Evolutionary conservation across 768 basidiomycete genomes (phyloP).

Genomic region (Suillus cothurnatus): DNA sequence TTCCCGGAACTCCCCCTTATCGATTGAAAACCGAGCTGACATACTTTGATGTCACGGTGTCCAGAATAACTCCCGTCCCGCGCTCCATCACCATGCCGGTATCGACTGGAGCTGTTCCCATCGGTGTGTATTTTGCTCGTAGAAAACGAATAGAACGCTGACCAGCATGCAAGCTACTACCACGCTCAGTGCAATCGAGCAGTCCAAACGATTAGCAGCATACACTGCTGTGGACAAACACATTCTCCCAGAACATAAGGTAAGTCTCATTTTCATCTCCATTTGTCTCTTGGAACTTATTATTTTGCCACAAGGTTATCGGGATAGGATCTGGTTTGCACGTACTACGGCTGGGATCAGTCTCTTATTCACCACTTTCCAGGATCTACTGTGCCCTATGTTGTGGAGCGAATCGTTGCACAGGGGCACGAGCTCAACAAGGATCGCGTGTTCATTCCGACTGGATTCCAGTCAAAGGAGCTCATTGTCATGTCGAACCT

Average conservation of each 20-base stretch:
- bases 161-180: constrained; percentile 7
- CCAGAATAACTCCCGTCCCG: constrained; percentile 16
- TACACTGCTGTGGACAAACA: constrained; percentile 93
- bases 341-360: not conserved
- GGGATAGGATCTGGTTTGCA: constrained; percentile 80
- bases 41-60: not conserved
- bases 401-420: constrained; percentile 90
- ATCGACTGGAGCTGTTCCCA: constrained; percentile 2
- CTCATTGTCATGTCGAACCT: constrained; percentile 84
- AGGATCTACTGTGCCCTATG: constrained; percentile 95
- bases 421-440: constrained; percentile 79
- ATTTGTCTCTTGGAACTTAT: constrained; percentile 3
- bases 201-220: constrained; percentile 88
- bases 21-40: constrained; percentile 8
- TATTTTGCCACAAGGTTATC: constrained; percentile 56
- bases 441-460: constrained; percentile 86
- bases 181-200: constrained; percentile 60
- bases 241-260: constrained; percentile 81
- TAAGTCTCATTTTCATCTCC: constrained; percentile 33
- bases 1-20: constrained; percentile 3
- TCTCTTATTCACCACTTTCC: not conserved
- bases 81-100: constrained; percentile 15
- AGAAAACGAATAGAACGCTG: not conserved
- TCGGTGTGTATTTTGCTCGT: constrained; percentile 14
- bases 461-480: constrained; percentile 95